Evolutionary conservation across 352 stramenopile genomes (phyloP).

Genomic region (Phytophthora niederhauseri): DNA sequence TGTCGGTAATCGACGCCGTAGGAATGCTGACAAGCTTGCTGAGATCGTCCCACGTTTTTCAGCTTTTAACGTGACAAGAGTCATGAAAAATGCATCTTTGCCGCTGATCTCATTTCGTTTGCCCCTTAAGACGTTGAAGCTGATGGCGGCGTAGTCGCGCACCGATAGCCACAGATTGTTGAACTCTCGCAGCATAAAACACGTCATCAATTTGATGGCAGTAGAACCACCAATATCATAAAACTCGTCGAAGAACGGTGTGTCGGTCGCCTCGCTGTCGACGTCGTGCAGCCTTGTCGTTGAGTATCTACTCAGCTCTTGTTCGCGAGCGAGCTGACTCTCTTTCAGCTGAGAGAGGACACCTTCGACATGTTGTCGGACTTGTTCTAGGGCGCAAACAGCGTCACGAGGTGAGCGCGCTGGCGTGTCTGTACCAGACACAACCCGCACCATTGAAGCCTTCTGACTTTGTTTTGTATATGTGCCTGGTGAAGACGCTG

Average conservation of each 20-base stretch:
- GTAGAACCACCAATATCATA: neutral
- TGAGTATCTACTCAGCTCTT: neutral
- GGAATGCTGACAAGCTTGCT: neutral
- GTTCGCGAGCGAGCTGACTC: neutral
- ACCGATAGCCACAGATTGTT: constrained; percentile 12
- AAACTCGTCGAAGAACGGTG: neutral
- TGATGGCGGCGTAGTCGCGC: neutral
- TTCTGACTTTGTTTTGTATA: neutral
- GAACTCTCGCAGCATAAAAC: constrained; percentile 2
- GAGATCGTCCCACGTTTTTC: neutral
- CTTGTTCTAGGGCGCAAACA: neutral
- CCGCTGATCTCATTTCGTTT: neutral
- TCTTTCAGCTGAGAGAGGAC: neutral
- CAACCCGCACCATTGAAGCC: too few relatives aligned
- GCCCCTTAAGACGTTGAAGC: neutral
- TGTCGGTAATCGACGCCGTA: neutral
- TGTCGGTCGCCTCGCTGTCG: neutral
- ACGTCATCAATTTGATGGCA: constrained; percentile 9
- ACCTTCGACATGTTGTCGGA: neutral
- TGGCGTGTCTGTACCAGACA: too few relatives aligned
- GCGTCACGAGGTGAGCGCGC: too few relatives aligned
- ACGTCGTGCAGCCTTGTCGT: neutral
- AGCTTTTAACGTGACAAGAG: neutral
- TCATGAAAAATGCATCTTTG: neutral
- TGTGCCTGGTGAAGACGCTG: neutral